phyloP scores from a whole-genome alignment of 108 stramenopile genomes.

The Poteriospumella lacustris region DNA sequence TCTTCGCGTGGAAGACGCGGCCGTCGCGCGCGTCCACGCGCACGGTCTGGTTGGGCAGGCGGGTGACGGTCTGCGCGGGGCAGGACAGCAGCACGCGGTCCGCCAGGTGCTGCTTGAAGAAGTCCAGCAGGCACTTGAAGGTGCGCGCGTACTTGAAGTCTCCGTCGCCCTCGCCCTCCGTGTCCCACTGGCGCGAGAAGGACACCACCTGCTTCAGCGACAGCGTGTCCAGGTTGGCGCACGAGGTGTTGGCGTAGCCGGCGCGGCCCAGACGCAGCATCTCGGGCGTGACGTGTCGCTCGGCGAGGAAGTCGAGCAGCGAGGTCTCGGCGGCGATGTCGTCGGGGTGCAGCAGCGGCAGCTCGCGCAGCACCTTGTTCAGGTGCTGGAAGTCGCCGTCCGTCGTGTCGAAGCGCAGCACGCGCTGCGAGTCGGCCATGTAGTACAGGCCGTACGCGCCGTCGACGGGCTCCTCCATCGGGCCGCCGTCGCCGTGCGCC shows the following conservation, averaged over 20 bases:
- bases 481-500: slow-evolving; percentile 22
- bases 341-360: not conserved
- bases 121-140: not conserved
- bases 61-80: too few species aligned
- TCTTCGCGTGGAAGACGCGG: not conserved
- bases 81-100: not conserved
- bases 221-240: not conserved
- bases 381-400: not conserved
- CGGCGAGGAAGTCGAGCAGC: not conserved
- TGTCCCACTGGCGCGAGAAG: not conserved
- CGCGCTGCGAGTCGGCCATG: not conserved
- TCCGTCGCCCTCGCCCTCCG: not conserved
- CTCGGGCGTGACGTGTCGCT: not conserved
- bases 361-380: not conserved
- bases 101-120: not conserved
- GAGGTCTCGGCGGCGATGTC: not conserved
- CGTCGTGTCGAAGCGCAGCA: not conserved
- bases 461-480: not conserved
- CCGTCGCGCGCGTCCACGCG: not conserved
- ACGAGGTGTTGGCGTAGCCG: slow-evolving; percentile 8
- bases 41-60: not conserved
- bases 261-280: not conserved
- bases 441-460: slow-evolving; percentile 13
- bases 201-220: not conserved
- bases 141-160: not conserved